Percentiles rank a stretch among this genome's conserved stretches.
These are phyloP conservation scores for Phialophora verrucosa DNA, from an alignment of 2,329 filamentous ascomycete genomes.

Conservation along the genomic window DNA sequence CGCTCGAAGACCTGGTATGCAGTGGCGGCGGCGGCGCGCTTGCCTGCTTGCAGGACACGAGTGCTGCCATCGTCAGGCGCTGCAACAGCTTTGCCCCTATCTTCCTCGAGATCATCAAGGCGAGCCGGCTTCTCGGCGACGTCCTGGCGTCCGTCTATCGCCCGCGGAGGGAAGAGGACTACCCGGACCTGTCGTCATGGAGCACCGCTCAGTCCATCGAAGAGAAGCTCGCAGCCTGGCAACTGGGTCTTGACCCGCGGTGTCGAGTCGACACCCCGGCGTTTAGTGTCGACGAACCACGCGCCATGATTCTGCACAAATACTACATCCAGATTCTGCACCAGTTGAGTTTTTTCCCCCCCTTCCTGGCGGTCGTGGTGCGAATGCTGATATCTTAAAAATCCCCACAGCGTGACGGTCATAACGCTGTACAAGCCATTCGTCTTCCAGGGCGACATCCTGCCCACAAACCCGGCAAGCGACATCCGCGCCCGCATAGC, in stretches of 20 bases:
- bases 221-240: conserved; percentile 17
- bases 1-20: conserved; percentile 20
- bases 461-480: conserved; percentile 9
- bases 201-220: not conserved
- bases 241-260: conserved; percentile 8
- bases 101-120: conserved; percentile 19
- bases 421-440: conserved; percentile 24
- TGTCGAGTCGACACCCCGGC: conserved; percentile 17
- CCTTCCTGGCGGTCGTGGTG: not conserved
- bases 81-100: conserved; percentile 19
- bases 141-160: conserved; percentile 13
- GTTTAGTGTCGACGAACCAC: conserved; percentile 2
- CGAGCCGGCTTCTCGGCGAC: conserved; percentile 16
- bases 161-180: not conserved
- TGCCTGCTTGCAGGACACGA: not conserved
- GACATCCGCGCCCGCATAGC: conserved; percentile 12
- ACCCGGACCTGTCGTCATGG: not conserved
- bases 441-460: conserved; percentile 15
- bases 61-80: conserved; percentile 6
- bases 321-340: conserved; percentile 23
- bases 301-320: conserved; percentile 18
- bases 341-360: conserved; percentile 16
- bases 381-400: not conserved
- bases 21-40: not conserved
- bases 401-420: conserved; percentile 8